phyloP scores from a whole-genome alignment of 495 filamentous ascomycete species.

The Ramalina peruviana region DNA sequence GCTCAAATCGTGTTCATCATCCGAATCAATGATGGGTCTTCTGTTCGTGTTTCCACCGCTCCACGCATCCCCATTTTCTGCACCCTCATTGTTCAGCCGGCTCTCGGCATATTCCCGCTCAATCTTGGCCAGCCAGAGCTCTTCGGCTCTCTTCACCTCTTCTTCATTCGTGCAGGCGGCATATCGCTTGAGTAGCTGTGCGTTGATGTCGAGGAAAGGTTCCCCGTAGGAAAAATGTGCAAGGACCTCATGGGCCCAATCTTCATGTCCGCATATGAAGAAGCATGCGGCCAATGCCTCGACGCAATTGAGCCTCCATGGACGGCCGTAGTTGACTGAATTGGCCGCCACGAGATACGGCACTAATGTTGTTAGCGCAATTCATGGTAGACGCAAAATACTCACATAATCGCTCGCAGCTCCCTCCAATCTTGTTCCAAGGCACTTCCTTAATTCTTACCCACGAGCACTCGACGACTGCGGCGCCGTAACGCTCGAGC shows the following conservation, averaged over 20 bases:
- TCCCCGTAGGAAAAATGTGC: constrained; percentile 77
- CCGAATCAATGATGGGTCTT: constrained; percentile 34
- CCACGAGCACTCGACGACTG: constrained; percentile 97
- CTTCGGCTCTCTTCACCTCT: constrained; percentile 74
- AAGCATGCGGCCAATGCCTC: constrained; percentile 89
- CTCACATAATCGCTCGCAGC: constrained; percentile 59
- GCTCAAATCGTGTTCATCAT: constrained; percentile 31
- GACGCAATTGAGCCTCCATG: constrained; percentile 87
- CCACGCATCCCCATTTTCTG: constrained; percentile 56
- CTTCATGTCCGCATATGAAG: constrained; percentile 76
- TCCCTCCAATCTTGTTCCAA: constrained; percentile 84
- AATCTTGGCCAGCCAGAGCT: constrained; percentile 75
- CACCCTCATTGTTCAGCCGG: constrained; percentile 46
- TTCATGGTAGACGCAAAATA: not conserved
- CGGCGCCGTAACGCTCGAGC: constrained; percentile 78
- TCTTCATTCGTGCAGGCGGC: constrained; percentile 70
- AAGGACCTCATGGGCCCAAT: constrained; percentile 77
- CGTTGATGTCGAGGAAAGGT: constrained; percentile 80
- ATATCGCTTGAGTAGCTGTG: constrained; percentile 67
- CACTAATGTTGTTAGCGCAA: too few relatives aligned
- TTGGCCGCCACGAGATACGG: constrained; percentile 95
- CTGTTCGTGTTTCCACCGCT: constrained; percentile 76
- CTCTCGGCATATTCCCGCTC: constrained; percentile 80
- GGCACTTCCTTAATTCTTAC: constrained; percentile 82
- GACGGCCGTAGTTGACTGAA: constrained; percentile 91